Conservation (phyloP, 2,329 filamentous ascomycete genomes). For the Fusarium ambrosium region DNA sequence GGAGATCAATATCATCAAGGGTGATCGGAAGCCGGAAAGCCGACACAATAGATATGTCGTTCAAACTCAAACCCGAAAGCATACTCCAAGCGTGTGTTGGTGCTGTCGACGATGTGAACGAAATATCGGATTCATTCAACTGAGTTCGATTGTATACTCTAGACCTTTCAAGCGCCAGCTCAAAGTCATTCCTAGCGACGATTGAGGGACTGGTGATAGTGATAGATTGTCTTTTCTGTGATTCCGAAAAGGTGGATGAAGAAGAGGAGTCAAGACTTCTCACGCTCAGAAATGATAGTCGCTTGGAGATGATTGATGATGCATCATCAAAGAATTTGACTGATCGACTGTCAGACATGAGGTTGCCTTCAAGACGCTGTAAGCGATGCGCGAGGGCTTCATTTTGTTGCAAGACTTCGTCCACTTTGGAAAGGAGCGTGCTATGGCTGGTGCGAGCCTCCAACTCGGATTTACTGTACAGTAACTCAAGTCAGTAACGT, state of each 20-base stretch:
- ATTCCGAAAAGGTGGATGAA: background rate
- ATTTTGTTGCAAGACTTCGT: constrained; percentile 7
- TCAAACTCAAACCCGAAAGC: constrained; percentile 14
- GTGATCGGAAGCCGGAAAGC: constrained; percentile 14
- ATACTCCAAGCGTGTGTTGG: constrained; percentile 12
- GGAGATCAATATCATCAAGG: background rate
- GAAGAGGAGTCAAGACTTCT: background rate
- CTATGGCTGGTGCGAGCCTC: constrained; percentile 3
- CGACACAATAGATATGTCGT: constrained; percentile 8
- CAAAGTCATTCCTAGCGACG: background rate
- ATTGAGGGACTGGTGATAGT: constrained; percentile 2
- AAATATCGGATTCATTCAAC: constrained; percentile 2
- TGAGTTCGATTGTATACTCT: constrained; percentile 6
- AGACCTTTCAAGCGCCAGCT: constrained; percentile 2
- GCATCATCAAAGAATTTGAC: constrained; percentile 14
- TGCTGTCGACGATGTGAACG: constrained; percentile 8
- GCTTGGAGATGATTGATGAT: constrained; percentile 4
- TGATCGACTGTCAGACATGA: constrained; percentile 2
- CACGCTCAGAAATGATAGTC: background rate
- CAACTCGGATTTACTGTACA: background rate
- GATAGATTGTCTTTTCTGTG: background rate
- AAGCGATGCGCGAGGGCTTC: constrained; percentile 2
- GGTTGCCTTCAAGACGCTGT: background rate
- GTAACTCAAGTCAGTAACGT: background rate
- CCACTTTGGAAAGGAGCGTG: constrained; percentile 6